phyloP scores from a whole-genome alignment of 352 stramenopile genomes.

The Phytophthora foliorum region DNA sequence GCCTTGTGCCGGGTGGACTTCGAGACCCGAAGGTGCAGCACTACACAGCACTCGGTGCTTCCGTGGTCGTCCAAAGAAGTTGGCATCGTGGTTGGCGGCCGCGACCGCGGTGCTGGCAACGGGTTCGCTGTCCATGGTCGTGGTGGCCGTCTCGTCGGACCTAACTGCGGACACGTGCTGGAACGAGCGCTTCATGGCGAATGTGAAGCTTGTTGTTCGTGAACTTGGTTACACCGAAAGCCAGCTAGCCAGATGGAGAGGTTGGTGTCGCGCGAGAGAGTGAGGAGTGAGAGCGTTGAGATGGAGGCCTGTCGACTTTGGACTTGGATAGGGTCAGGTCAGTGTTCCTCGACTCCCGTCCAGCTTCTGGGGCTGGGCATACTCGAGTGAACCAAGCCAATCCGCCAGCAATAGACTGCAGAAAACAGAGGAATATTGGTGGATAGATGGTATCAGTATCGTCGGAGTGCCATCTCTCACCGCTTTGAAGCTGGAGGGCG shows the following conservation, averaged over 20 bases:
- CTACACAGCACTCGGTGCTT: constrained; percentile 36
- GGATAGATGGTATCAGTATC: constrained; percentile 24
- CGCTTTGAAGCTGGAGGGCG: constrained; percentile 12
- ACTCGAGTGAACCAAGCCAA: not conserved
- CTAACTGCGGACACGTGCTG: constrained; percentile 38
- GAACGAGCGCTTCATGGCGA: constrained; percentile 63
- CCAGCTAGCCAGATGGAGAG: constrained; percentile 48
- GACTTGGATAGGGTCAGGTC: constrained; percentile 42
- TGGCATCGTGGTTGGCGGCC: constrained; percentile 17
- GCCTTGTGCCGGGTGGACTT: constrained; percentile 7
- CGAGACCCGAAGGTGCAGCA: constrained; percentile 15
- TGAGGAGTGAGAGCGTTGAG: constrained; percentile 43
- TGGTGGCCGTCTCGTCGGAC: constrained; percentile 18
- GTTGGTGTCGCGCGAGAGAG: constrained; percentile 43
- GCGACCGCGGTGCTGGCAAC: constrained; percentile 26
- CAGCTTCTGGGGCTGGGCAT: constrained; percentile 26
- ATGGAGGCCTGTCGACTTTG: constrained; percentile 43
- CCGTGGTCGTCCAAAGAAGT: constrained; percentile 28
- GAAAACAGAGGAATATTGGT: constrained; percentile 39
- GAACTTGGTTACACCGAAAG: constrained; percentile 19
- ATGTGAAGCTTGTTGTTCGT: constrained; percentile 34
- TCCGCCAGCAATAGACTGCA: constrained; percentile 45
- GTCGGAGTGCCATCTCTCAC: constrained; percentile 16
- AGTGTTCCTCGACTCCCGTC: constrained; percentile 33
- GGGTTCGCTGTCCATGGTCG: constrained; percentile 16